Evolutionary conservation across 441 rosid species (phyloP), one percentile per base, ranked within the genome.

Genomic region (Dalechampia spathulata): DNA sequence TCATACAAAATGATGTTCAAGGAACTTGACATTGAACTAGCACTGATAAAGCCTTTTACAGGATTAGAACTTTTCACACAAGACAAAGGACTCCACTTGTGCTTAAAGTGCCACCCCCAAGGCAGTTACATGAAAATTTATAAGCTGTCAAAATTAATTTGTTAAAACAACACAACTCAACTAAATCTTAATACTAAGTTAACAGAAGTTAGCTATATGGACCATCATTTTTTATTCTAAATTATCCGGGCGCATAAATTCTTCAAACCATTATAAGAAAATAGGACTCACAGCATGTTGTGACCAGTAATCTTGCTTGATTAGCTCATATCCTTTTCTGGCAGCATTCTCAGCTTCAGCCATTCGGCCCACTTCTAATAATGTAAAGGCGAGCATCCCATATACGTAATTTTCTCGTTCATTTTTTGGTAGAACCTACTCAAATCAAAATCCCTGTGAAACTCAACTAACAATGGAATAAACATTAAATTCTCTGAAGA

Each of bases 331-430:
- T 61, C 86, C 96, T 68, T 72, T 88, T 65, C 74, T 78, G 12
- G 88, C 90, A 68, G 96, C 99, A 67, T 66, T 68, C 46, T 77
- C 92, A 14, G 96, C 99, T 59, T 88, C 95, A 45, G 66, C 73
- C 82, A 85, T 83, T 52, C 56, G 82, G 22, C 96, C 95, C 23
- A 86, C 83, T 78, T 92, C 96, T 55, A 92, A 73, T 43, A 86
- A 74, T 2, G 94, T 68, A 68, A 92, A 92, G 6, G 96, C 96
- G 75, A 86, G 88, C 79, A 80, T 80, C 55, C 96, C 95, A 48
- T 88, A 78, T 34, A 88, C 56, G 46, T 77, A 88, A 55, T 78
- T 75, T 75, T 77, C 96, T 62, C 66, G 70, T 72, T 78, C 73
- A 69, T 84, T 88, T 56, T 27, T 55, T 22, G 85, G 85, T 44